These are phyloP conservation scores for Leccinum broughii DNA, from an alignment of 768 basidiomycete species.

Conservation along the genomic window DNA sequence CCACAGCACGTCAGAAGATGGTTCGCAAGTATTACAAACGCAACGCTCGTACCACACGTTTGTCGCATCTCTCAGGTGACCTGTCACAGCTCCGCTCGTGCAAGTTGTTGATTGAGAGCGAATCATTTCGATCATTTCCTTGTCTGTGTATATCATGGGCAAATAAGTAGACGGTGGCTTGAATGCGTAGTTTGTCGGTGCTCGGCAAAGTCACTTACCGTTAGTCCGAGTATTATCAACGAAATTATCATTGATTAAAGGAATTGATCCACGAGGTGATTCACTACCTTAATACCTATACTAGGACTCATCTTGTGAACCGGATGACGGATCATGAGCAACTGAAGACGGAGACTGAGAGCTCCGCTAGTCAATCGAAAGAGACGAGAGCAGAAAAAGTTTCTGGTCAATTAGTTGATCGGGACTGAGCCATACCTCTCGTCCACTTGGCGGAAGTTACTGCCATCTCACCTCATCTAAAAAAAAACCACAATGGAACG, in stretches of 20 bases:
- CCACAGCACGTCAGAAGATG: constrained; percentile 12
- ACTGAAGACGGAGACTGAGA: constrained; percentile 21
- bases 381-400: constrained; percentile 17
- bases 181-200: constrained; percentile 14
- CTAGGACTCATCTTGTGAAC: constrained; percentile 11
- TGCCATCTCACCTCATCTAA: constrained; percentile 19
- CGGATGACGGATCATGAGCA: constrained; percentile 16
- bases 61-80: constrained; percentile 14
- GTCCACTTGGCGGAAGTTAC: constrained; percentile 15
- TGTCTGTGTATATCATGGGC: constrained; percentile 9
- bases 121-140: constrained; percentile 14
- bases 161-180: constrained; percentile 18
- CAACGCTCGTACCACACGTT: constrained; percentile 19
- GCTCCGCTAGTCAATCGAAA: constrained; percentile 12
- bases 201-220: constrained; percentile 22
- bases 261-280: constrained; percentile 29
- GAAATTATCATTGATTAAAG: constrained; percentile 20
- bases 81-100: constrained; percentile 9
- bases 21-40: constrained; percentile 9
- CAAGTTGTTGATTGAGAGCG: constrained; percentile 1
- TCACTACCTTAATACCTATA: constrained; percentile 16
- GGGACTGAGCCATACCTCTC: constrained; percentile 12
- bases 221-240: constrained; percentile 14
- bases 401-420: constrained; percentile 18
- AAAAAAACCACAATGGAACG: constrained; percentile 10